Evolutionary conservation across 441 rosid species (phyloP).

Genomic region (Pelargonium fulgidum): DNA sequence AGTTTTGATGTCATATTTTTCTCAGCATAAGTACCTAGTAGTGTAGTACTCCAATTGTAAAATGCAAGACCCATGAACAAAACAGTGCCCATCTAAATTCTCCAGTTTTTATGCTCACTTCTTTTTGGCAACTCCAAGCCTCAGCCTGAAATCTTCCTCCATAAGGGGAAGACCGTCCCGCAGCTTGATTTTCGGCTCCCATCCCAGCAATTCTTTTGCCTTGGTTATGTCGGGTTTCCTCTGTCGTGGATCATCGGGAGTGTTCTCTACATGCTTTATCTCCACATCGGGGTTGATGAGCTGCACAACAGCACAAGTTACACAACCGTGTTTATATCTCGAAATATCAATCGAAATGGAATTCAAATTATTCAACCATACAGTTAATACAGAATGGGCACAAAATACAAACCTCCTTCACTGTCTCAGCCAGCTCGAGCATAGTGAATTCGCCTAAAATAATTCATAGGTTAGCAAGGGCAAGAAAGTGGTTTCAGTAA

Average conservation of each 20-base stretch:
- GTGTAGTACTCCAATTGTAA: too few species aligned
- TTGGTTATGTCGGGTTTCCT: slow-evolving; percentile 84
- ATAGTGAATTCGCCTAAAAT: slow-evolving; percentile 83
- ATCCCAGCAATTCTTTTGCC: slow-evolving; percentile 73
- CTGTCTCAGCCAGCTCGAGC: slow-evolving; percentile 85
- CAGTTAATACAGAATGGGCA: too few species aligned
- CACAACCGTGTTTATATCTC: background rate
- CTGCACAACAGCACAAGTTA: slow-evolving; percentile 27
- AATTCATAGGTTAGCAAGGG: slow-evolving; percentile 8
- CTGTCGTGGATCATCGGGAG: slow-evolving; percentile 91
- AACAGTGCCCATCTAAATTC: too few species aligned
- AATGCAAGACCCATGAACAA: too few species aligned
- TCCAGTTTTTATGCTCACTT: background rate
- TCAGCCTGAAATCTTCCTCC: slow-evolving; percentile 81
- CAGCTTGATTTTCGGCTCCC: slow-evolving; percentile 89
- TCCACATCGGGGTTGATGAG: slow-evolving; percentile 70
- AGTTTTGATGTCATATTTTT: too few species aligned
- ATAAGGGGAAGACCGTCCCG: slow-evolving; percentile 85
- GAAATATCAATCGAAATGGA: too few species aligned
- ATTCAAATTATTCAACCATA: too few species aligned
- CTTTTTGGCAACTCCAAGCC: slow-evolving; percentile 45
- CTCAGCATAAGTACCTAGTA: too few species aligned
- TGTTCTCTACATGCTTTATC: slow-evolving; percentile 74
- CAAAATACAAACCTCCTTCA: slow-evolving; percentile 60
- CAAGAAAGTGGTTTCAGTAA: background rate